Percentiles rank a stretch among this genome's conserved stretches.
phyloP scores from a whole-genome alignment of 805 yeast genomes.

The Lipomyces sp. region DNA sequence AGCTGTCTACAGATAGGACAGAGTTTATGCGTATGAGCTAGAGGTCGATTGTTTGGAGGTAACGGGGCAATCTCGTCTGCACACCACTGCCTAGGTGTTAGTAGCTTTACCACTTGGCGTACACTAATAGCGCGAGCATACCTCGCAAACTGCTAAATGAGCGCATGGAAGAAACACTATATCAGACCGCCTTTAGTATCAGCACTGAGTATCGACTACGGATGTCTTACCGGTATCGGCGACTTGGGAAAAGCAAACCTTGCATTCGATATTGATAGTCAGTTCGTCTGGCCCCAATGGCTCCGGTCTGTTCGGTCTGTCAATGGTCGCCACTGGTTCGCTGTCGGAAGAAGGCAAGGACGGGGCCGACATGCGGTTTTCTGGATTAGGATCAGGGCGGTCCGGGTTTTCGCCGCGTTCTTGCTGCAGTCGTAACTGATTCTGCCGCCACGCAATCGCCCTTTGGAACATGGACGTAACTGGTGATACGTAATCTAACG shows the following conservation, averaged over 20 bases:
- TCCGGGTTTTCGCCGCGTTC: not conserved
- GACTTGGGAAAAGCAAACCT: conserved; percentile 29
- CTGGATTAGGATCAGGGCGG: not conserved
- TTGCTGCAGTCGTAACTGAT: conserved; percentile 16
- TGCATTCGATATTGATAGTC: conserved; percentile 26
- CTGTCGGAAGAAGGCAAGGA: not conserved
- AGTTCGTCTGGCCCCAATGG: conserved; percentile 28
- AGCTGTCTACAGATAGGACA: conserved; percentile 30
- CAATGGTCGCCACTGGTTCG: not conserved
- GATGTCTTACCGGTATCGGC: conserved; percentile 24
- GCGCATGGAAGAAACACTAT: conserved; percentile 32
- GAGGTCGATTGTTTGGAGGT: conserved; percentile 21
- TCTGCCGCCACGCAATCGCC: conserved; percentile 22
- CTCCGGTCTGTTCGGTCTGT: conserved; percentile 15
- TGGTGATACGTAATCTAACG: conserved; percentile 24
- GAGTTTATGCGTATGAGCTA: conserved; percentile 21
- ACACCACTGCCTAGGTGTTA: conserved; percentile 19
- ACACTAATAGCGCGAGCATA: not conserved
- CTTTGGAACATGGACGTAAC: conserved; percentile 32
- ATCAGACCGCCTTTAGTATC: not conserved
- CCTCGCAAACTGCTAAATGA: conserved; percentile 32
- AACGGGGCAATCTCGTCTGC: conserved; percentile 31
- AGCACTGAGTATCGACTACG: not conserved
- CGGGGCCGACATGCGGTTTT: not conserved
- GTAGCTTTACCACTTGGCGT: not conserved